phyloP scores from a whole-genome alignment of 1,139 yeast species.

The Kurtzmaniella quercitrusa region DNA sequence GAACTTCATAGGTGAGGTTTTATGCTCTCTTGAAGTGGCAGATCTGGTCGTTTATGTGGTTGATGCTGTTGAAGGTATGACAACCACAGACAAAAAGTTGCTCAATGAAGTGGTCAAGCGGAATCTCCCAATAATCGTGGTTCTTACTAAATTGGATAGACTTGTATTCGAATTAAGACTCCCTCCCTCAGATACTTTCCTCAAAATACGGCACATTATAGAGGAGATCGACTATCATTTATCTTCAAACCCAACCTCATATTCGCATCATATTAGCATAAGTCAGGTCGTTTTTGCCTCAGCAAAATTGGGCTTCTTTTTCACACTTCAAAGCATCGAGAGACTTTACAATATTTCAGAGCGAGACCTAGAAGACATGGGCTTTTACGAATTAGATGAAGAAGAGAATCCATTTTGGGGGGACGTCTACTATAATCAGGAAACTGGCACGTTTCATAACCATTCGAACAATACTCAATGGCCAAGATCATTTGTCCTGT shows the following conservation, averaged over 20 bases:
- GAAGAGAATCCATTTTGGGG: constrained; percentile 59
- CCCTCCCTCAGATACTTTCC: constrained; percentile 71
- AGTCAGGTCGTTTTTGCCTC: constrained; percentile 78
- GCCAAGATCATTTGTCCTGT: constrained; percentile 59
- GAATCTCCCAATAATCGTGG: constrained; percentile 51
- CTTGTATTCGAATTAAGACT: constrained; percentile 71
- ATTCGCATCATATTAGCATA: constrained; percentile 15
- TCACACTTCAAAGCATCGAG: constrained; percentile 66
- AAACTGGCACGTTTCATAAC: constrained; percentile 41
- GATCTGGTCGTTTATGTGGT: constrained; percentile 71
- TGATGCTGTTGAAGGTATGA: constrained; percentile 84
- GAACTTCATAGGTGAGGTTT: constrained; percentile 73
- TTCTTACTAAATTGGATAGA: constrained; percentile 83
- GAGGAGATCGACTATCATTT: constrained; percentile 60
- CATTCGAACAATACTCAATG: constrained; percentile 23
- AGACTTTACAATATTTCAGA: constrained; percentile 35
- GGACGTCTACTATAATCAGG: constrained; percentile 50
- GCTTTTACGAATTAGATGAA: constrained; percentile 34
- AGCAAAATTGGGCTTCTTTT: constrained; percentile 54
- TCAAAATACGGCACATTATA: constrained; percentile 60
- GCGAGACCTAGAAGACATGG: constrained; percentile 23
- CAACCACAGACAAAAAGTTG: constrained; percentile 46
- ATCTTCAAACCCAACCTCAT: constrained; percentile 11
- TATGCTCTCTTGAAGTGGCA: constrained; percentile 51
- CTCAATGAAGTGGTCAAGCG: constrained; percentile 46